Base-by-base conservation (phyloP, 2,329 filamentous ascomycete species). In the Penicillium sp. region DNA sequence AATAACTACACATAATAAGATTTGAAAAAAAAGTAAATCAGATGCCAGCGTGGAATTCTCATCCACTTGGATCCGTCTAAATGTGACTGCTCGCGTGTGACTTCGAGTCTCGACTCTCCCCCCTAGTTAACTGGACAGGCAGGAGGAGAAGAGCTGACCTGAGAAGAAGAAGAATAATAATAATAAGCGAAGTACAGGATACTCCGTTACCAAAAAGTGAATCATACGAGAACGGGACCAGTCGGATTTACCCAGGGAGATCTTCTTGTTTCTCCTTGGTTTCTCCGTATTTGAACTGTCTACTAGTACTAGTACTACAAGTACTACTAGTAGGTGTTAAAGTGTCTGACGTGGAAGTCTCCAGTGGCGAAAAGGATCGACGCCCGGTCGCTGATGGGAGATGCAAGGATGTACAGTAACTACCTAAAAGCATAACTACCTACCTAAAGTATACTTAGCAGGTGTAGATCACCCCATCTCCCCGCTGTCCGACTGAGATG, bases 61-160 rank as follows among this genome's bases (percentile, higher is more conserved):
- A 6, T 15, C 13, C 6, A 2, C 35, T n/a, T 37, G 42, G 42
- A 35, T 26, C 19, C 42, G 5, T 28, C 49, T 38, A 15, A 59
- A 65, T 65, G 60, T 65, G 65, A 67, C 63, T 61, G 60, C 65
- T 67, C 65, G 63, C 63, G 65, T 65, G 65, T 65, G 65, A 65
- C 60, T 33, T 10, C 2, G 10, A 33, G 30, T 33, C 30, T 10
- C 2, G 10, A 33, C 9, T 33, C 30, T 28, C 6, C 28, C 28
- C 28, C 28, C 28, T 28, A 28, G 28, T 28, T 28, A 28, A 28
- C n/a, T n/a, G n/a, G n/a, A n/a, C n/a, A n/a, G n/a, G 28, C 3
- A 30, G 28, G 3, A 30, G 28, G 28, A n/a, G n/a, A n/a, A n/a
- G n/a, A n/a, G n/a, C n/a, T n/a, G n/a, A n/a, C n/a, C n/a, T n/a